These are phyloP conservation scores for Leccinum ochraceum DNA, from an alignment of 768 basidiomycete species.

Conservation along the genomic window DNA sequence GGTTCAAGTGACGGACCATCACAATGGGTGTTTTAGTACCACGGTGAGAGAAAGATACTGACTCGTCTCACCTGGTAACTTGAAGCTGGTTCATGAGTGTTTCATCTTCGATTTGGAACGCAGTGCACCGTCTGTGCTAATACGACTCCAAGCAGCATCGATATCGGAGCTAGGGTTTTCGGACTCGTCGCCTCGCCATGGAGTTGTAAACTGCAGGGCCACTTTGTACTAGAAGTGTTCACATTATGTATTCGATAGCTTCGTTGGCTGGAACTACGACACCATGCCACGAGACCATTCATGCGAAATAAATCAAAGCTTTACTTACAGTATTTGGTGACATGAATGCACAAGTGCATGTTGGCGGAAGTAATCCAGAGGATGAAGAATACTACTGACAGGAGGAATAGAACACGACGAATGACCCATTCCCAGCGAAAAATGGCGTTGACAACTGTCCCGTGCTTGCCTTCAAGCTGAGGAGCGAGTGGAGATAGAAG, in stretches of 20 bases:
- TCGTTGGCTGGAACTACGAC: conserved; percentile 11
- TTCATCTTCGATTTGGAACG: conserved; percentile 5
- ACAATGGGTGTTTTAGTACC: too few relatives aligned
- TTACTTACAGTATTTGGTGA: conserved; percentile 10
- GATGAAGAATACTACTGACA: conserved; percentile 4
- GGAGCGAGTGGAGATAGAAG: not conserved
- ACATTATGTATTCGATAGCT: conserved; percentile 8
- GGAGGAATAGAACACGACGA: not conserved
- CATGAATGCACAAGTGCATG: not conserved
- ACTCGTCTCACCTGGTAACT: not conserved
- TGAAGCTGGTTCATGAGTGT: conserved; percentile 5
- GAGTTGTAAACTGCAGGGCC: conserved; percentile 1
- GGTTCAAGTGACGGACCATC: not conserved
- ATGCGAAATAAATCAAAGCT: not conserved
- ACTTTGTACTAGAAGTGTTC: conserved; percentile 7
- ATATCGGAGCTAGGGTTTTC: conserved; percentile 10
- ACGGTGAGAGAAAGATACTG: too few relatives aligned
- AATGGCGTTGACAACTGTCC: not conserved
- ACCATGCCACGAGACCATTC: not conserved
- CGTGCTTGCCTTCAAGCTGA: not conserved
- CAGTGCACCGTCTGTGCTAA: conserved; percentile 5
- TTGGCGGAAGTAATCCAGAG: conserved; percentile 6
- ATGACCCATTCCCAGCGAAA: conserved; percentile 5
- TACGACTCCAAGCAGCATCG: conserved; percentile 10
- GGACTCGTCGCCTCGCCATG: conserved; percentile 11